Conservation (phyloP, 257 asterid genomes). For the Scutellaria galericulata region DNA sequence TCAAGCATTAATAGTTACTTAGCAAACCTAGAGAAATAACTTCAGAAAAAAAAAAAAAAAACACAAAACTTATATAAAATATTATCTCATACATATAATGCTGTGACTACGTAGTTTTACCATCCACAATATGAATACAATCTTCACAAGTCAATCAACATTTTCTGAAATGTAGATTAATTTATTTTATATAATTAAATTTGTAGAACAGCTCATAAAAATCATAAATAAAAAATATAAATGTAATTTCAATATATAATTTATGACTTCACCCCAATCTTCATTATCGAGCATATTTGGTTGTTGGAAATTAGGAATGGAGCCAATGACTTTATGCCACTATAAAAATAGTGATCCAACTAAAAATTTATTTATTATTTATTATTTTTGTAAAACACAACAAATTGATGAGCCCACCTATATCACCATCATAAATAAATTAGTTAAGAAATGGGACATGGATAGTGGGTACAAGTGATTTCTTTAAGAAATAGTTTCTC, state of each 20-base stretch:
- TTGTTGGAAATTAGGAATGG: constrained; percentile 27
- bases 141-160: no score
- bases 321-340: constrained; percentile 29
- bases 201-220: no score
- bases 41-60: no score
- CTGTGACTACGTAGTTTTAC: no score
- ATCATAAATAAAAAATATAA: no score
- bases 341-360: constrained; percentile 20
- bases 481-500: constrained; percentile 57
- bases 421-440: constrained; percentile 30
- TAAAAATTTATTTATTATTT: background rate
- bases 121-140: no score
- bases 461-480: constrained; percentile 49
- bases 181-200: no score
- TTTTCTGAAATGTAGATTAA: no score
- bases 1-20: no score
- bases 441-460: constrained; percentile 36
- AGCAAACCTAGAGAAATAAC: no score
- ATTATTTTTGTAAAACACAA: background rate
- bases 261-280: background rate
- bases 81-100: no score
- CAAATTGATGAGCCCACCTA: constrained; percentile 32
- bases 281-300: constrained; percentile 25
- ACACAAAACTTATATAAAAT: no score
- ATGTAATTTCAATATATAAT: background rate